These are phyloP conservation scores for Venturia asperata DNA, from an alignment of 2,329 filamentous ascomycete species.

Conservation along the genomic window DNA sequence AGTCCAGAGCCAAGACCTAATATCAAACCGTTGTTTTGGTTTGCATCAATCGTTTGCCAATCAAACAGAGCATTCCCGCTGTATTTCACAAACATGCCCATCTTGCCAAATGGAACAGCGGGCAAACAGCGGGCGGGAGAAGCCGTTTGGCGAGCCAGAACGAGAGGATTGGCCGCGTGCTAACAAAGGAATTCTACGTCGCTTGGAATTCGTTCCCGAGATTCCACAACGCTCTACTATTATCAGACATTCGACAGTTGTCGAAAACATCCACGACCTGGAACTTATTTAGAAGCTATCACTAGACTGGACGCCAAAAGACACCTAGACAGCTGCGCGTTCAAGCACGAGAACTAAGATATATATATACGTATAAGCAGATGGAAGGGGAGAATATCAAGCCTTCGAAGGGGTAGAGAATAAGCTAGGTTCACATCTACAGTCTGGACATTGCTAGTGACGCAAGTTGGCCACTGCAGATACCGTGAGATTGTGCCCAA, in stretches of 20 bases:
- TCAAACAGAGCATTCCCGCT: background rate
- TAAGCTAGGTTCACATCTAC: too few relatives aligned
- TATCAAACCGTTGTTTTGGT: background rate
- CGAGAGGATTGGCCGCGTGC: constrained; percentile 24
- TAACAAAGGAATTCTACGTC: constrained; percentile 46
- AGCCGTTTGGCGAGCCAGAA: constrained; percentile 11
- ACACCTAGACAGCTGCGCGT: constrained; percentile 52
- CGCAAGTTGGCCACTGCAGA: too few relatives aligned
- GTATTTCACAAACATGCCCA: constrained; percentile 1
- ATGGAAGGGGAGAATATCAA: constrained; percentile 32
- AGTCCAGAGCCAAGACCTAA: background rate
- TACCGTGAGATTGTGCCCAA: too few relatives aligned
- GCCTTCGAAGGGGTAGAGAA: constrained; percentile 21
- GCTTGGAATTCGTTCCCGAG: constrained; percentile 54
- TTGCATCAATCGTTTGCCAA: constrained; percentile 3
- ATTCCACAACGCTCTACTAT: constrained; percentile 38
- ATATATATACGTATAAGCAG: constrained; percentile 48
- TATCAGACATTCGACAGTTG: constrained; percentile 46
- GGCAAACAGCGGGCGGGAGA: constrained; percentile 14
- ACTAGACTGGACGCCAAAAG: constrained; percentile 47
- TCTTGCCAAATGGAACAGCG: constrained; percentile 10
- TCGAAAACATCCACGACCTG: constrained; percentile 46
- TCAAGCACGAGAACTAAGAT: constrained; percentile 39
- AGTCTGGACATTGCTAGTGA: too few relatives aligned
- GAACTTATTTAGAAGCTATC: constrained; percentile 43